Conservation (phyloP, 257 asterid species). For the Fraxinus americana region DNA sequence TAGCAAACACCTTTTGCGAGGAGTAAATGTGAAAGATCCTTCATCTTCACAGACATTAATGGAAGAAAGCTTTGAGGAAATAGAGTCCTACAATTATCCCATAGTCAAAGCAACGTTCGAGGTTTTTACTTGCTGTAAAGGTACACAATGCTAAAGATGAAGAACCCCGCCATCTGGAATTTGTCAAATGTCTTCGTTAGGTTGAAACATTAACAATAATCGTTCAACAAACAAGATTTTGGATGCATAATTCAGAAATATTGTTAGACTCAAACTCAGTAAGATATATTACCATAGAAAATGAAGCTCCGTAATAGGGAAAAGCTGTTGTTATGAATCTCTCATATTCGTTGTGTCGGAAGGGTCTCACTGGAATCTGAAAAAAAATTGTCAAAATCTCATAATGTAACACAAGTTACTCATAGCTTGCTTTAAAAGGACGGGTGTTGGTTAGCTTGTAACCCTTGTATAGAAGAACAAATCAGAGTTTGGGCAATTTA, state of each 20-base stretch:
- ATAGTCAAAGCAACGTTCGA: background rate
- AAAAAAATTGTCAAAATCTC: conserved; percentile 1
- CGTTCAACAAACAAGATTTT: background rate
- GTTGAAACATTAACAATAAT: background rate
- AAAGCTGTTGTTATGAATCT: conserved; percentile 82
- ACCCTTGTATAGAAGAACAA: background rate
- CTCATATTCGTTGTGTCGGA: conserved; percentile 86
- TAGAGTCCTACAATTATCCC: background rate
- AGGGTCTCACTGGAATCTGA: conserved; percentile 98
- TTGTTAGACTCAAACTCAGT: background rate
- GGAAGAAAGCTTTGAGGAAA: background rate
- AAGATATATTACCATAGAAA: conserved; percentile 61
- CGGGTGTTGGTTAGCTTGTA: background rate
- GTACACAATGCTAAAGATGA: conserved; percentile 46
- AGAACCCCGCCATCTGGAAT: conserved; percentile 51
- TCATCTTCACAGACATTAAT: background rate
- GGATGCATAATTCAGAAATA: background rate
- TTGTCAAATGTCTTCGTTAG: background rate
- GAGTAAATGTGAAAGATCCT: conserved; percentile 12
- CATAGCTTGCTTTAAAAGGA: background rate
- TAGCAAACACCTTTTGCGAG: conserved; percentile 5
- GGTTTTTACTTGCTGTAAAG: conserved; percentile 41
- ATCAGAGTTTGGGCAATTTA: background rate
- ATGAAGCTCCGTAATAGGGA: conserved; percentile 91
- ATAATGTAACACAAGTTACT: background rate